These are phyloP conservation scores for Conticribra guillardii DNA, from an alignment of 108 stramenopile genomes.

Conservation along the genomic window DNA sequence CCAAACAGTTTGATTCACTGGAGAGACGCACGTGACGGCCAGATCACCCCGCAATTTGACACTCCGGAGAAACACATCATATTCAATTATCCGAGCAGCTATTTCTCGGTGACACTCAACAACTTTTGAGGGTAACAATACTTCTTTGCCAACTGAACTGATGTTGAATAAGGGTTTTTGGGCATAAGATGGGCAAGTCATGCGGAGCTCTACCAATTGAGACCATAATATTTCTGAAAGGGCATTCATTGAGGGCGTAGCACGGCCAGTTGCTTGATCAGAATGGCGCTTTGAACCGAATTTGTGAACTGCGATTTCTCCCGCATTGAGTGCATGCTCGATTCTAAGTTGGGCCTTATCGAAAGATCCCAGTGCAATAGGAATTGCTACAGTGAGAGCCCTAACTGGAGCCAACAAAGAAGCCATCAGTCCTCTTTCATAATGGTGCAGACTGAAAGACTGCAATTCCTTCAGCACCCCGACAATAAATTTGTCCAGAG, in stretches of 20 bases:
- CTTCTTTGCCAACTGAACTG: background rate
- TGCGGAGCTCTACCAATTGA: conserved; percentile 26
- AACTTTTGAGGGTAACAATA: conserved; percentile 1
- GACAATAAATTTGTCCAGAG: conserved; percentile 29
- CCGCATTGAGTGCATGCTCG: conserved; percentile 32
- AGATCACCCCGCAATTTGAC: conserved; percentile 25
- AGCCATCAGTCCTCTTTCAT: conserved; percentile 13
- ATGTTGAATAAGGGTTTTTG: background rate
- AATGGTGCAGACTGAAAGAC: background rate
- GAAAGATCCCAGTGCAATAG: conserved; percentile 28
- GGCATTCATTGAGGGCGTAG: conserved; percentile 18
- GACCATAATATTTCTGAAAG: conserved; percentile 44
- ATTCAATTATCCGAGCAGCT: conserved; percentile 10
- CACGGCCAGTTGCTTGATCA: no score
- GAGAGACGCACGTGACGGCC: conserved; percentile 1
- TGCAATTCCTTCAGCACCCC: conserved; percentile 42
- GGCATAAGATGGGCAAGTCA: conserved; percentile 13
- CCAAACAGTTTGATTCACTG: conserved; percentile 10
- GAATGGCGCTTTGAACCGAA: background rate
- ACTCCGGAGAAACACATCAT: conserved; percentile 24
- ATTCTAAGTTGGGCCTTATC: conserved; percentile 47
- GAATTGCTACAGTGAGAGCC: conserved; percentile 27
- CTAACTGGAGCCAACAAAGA: conserved; percentile 28
- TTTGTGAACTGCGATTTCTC: no score
- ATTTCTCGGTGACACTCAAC: conserved; percentile 18